Percentiles rank a stretch among this genome's conserved stretches.
Evolutionary conservation across 148 eudicot species (phyloP).

Genomic region (Persicaria maculosa): DNA sequence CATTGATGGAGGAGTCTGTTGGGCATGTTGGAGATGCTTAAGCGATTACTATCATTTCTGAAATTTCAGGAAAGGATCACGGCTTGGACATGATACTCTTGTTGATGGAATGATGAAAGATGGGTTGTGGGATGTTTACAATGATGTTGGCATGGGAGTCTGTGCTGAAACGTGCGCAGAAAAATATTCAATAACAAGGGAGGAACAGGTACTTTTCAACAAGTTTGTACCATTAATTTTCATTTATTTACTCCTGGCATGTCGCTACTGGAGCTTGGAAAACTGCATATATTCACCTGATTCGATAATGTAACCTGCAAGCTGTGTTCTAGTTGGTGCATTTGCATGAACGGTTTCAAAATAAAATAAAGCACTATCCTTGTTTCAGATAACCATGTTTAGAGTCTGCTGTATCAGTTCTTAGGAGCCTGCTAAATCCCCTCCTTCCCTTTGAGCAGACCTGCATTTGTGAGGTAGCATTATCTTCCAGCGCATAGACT

Average conservation of each 20-base stretch:
- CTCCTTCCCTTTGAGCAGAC: not conserved
- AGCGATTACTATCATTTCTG: not conserved
- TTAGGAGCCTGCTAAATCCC: not conserved
- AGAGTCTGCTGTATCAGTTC: not conserved
- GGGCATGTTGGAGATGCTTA: not conserved
- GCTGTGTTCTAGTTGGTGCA: not conserved
- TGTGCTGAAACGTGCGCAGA: slow-evolving; percentile 97
- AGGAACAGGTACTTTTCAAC: slow-evolving; percentile 46
- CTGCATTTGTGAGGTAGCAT: not conserved
- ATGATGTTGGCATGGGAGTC: slow-evolving; percentile 87
- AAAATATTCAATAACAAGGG: slow-evolving; percentile 67
- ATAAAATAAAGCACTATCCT: not conserved
- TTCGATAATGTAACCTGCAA: not conserved
- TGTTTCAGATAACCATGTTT: not conserved
- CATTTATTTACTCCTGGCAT: not conserved
- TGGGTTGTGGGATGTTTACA: slow-evolving; percentile 95
- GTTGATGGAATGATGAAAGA: slow-evolving; percentile 98
- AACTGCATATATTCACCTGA: not conserved
- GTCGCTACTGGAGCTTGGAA: not conserved
- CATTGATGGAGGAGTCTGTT: not conserved
- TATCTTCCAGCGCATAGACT: not conserved
- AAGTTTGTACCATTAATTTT: not conserved
- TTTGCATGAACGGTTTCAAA: not conserved
- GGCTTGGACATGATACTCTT: slow-evolving; percentile 91
- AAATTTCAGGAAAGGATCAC: slow-evolving; percentile 58